Percentiles rank a stretch among this genome's conserved stretches.
phyloP scores from a whole-genome alignment of 2,329 filamentous ascomycete species.

The Fusarium setosum region DNA sequence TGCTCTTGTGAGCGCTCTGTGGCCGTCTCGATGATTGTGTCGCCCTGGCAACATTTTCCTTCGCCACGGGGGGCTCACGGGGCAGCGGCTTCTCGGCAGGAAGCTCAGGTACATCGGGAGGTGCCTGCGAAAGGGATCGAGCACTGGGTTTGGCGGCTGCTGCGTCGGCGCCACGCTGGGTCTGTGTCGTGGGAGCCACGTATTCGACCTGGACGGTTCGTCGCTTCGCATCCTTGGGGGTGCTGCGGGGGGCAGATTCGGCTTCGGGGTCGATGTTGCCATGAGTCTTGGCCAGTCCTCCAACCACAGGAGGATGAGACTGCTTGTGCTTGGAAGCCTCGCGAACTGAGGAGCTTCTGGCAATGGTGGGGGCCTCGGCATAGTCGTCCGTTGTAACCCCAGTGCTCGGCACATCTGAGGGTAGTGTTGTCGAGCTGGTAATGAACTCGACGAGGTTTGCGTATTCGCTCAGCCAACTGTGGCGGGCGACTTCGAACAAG shows the following conservation, averaged over 20 bases:
- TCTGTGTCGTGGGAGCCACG: constrained; percentile 89
- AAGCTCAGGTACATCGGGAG: constrained; percentile 47
- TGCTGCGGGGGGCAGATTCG: constrained; percentile 66
- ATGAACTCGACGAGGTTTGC: constrained; percentile 97
- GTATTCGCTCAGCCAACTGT: constrained; percentile 98
- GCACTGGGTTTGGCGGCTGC: constrained; percentile 38
- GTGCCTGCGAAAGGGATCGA: constrained; percentile 55
- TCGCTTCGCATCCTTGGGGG: constrained; percentile 88
- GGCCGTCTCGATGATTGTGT: constrained; percentile 55
- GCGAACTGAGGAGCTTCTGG: constrained; percentile 91
- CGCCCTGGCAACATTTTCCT: constrained; percentile 55
- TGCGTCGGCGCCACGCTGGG: constrained; percentile 71
- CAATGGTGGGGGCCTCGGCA: constrained; percentile 70
- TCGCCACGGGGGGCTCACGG: constrained; percentile 63
- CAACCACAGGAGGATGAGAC: constrained; percentile 59
- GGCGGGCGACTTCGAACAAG: constrained; percentile 94
- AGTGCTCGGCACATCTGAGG: constrained; percentile 85
- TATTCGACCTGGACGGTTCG: constrained; percentile 98
- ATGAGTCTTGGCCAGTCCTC: constrained; percentile 78
- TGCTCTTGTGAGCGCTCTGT: constrained; percentile 58
- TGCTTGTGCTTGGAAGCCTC: constrained; percentile 81
- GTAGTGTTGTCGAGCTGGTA: constrained; percentile 91
- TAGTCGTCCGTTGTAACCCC: constrained; percentile 71
- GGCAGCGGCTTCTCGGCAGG: constrained; percentile 69
- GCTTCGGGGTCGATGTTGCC: constrained; percentile 78